Conservation (phyloP, 495 filamentous ascomycete genomes). For the Lasiosphaeria miniovina region DNA sequence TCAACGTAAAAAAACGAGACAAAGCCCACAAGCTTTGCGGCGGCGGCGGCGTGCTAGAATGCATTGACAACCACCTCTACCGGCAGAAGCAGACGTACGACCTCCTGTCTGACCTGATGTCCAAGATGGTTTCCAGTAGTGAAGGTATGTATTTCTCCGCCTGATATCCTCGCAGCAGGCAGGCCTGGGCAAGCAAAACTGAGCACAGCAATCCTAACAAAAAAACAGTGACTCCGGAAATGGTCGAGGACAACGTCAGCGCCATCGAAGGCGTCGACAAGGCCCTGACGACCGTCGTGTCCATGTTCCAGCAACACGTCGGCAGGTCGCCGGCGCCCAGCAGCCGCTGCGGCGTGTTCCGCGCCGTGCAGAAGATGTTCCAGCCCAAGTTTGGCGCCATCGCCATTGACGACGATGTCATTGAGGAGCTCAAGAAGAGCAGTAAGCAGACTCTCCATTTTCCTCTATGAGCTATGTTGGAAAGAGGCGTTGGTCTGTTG, state of each 20-base stretch:
- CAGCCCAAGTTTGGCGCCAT: not conserved
- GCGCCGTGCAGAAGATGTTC: constrained; percentile 7
- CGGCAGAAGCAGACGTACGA: constrained; percentile 11
- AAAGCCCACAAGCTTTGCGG: constrained; percentile 8
- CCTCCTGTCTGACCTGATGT: not conserved
- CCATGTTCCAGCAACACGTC: constrained; percentile 10
- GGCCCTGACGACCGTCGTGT: constrained; percentile 5
- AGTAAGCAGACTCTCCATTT: constrained; percentile 2
- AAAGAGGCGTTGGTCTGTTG: not conserved
- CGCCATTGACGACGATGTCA: constrained; percentile 5
- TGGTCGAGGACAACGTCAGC: constrained; percentile 1
- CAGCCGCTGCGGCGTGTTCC: constrained; percentile 5
- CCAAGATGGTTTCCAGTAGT: not conserved
- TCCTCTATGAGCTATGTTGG: not conserved
- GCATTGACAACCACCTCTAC: constrained; percentile 17
- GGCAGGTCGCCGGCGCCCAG: constrained; percentile 7
- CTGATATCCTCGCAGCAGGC: not conserved
- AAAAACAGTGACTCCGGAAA: not conserved
- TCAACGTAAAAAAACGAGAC: not conserved
- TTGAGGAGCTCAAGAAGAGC: constrained; percentile 15
- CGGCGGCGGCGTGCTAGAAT: constrained; percentile 6
- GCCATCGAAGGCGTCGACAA: constrained; percentile 9
- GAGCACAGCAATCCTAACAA: not conserved
- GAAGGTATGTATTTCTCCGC: not conserved
- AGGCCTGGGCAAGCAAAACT: not conserved